Evolutionary conservation across 805 yeast species (phyloP), one percentile per base, ranked within the genome.

Genomic region (Jamesozyma spencerorum): DNA sequence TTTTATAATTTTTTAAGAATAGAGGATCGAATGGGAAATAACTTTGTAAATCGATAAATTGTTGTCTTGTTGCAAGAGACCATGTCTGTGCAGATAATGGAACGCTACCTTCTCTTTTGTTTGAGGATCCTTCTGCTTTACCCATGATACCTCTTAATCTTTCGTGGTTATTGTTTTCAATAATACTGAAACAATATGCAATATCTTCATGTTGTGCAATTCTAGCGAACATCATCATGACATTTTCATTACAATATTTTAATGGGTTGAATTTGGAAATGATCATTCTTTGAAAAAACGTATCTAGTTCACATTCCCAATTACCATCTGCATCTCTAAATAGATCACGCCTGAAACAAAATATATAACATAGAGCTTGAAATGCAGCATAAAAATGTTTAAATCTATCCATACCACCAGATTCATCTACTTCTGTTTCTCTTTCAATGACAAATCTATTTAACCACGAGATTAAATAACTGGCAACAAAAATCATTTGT

Each of bases 11-110:
- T 34, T 79, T 81, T 47, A 90, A 70, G 38, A 83, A 75, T 46
- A 92, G 63, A 1, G 98, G 98, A 66, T 90, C 97, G 58, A 85
- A 90, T 11, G 98, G 98, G 63, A 90, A 90, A 58, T 86, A 90
- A n/a, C 92, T 87, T 58, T 88, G 96, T 39, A 90, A 68, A 53
- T 86, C 94, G 49, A 84, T 72, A 54, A 85, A 86, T 55, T 87
- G 95, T 55, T 84, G 88, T 53, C 79, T 79, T 41, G 77, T 75
- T 24, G 71, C 70, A 48, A 75, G 68, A 39, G 71, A 70, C 50
- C 63, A 58, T 8, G 57, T 44, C 6, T 59, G 49, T 26, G 54
- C 45, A 22, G 53, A 22, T 14, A 34, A 65, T 57, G 44, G 40
- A 2, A 41, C 29, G 36, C 40, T 26, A 17, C 63, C 53, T 28